phyloP scores from a whole-genome alignment of 805 yeast species.

The Kurtzmaniella fragi region DNA sequence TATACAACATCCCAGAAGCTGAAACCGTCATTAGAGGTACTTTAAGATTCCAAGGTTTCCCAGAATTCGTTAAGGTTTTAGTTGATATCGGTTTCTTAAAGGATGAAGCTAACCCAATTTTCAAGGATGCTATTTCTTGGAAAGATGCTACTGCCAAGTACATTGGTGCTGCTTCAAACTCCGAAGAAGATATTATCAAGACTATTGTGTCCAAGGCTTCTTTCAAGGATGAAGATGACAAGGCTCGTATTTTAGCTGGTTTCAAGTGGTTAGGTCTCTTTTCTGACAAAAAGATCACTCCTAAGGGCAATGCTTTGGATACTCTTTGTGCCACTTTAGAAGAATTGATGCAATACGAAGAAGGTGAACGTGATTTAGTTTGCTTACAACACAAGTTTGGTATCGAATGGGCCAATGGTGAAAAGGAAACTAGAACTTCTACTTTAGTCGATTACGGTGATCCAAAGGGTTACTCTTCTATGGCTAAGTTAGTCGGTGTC shows the following conservation, averaged over 20 bases:
- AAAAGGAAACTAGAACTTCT: slow-evolving; percentile 87
- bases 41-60: slow-evolving; percentile 97
- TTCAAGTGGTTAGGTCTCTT: slow-evolving; percentile 92
- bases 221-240: slow-evolving; percentile 77
- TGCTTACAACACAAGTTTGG: slow-evolving; percentile 97
- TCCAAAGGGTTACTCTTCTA: slow-evolving; percentile 84
- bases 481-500: slow-evolving; percentile 98
- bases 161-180: slow-evolving; percentile 66
- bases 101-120: slow-evolving; percentile 62
- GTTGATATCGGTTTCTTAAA: slow-evolving; percentile 91
- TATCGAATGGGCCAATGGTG: slow-evolving; percentile 93
- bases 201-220: slow-evolving; percentile 73
- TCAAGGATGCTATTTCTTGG: slow-evolving; percentile 67
- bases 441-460: slow-evolving; percentile 93
- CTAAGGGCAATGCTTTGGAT: slow-evolving; percentile 93
- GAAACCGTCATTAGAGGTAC: slow-evolving; percentile 96
- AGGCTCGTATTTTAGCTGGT: slow-evolving; percentile 83
- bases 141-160: slow-evolving; percentile 76
- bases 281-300: slow-evolving; percentile 67
- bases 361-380: slow-evolving; percentile 93
- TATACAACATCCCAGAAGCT: slow-evolving; percentile 94
- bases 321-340: slow-evolving; percentile 96
- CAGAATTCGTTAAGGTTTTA: slow-evolving; percentile 91
- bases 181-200: slow-evolving; percentile 68
- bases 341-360: slow-evolving; percentile 91